Conservation (phyloP, 164 flowering plant genomes). For the Vitis riparia region DNA sequence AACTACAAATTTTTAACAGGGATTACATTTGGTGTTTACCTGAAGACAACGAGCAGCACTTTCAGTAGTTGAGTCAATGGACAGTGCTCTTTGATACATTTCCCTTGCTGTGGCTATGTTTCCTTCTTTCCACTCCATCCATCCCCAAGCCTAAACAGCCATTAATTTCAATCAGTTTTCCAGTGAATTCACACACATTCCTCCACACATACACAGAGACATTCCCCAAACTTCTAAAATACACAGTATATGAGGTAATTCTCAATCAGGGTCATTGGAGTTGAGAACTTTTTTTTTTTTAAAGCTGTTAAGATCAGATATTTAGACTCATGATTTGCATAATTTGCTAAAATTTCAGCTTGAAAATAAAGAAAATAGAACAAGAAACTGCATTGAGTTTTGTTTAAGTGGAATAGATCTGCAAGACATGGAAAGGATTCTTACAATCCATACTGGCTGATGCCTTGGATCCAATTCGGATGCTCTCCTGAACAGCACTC, state of each 20-base stretch:
- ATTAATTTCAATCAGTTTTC: constrained; percentile 12
- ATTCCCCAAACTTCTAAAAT: no score
- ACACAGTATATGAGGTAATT: no score
- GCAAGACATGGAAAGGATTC: constrained; percentile 13
- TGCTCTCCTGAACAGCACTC: constrained; percentile 79
- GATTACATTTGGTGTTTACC: constrained; percentile 32
- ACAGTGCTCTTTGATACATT: constrained; percentile 74
- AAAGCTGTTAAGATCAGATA: no score
- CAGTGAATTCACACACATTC: not conserved
- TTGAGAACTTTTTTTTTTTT: no score
- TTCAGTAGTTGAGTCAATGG: constrained; percentile 70
- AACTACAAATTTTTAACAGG: no score
- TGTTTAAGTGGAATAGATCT: not conserved
- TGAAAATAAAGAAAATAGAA: not conserved
- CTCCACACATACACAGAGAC: no score
- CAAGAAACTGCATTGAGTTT: not conserved
- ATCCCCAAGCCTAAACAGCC: constrained; percentile 89
- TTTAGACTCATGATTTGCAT: no score
- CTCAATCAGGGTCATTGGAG: no score
- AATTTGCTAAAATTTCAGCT: no score
- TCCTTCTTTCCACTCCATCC: constrained; percentile 99
- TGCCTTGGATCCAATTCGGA: constrained; percentile 84
- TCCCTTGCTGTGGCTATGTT: constrained; percentile 73
- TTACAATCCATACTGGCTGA: constrained; percentile 94
- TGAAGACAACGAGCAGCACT: constrained; percentile 98